Base-by-base conservation (phyloP, 2,329 filamentous ascomycete species). In the Knufia fluminis region DNA sequence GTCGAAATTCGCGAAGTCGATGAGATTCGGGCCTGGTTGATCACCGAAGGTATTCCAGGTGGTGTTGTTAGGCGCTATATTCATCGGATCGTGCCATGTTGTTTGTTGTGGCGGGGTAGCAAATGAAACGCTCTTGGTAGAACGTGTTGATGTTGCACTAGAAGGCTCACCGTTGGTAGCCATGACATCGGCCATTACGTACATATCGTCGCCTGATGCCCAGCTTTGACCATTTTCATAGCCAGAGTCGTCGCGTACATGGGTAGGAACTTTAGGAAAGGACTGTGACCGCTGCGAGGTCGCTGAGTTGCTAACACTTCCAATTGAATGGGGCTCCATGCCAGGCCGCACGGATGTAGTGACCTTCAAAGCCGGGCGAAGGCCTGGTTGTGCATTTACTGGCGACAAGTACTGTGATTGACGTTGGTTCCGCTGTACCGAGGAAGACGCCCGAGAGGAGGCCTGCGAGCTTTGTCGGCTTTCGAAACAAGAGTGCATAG, bases 91-190 rank as follows among this genome's bases (percentile, higher is more conserved):
- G 4, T 36, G 33, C 6, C n/a, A 36, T 16, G 33, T 6, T 14
- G n/a, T 36, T 3, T 45, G 9, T 17, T 45, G 3, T 6, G 42
- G 42, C 24, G 42, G 8, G 3, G 42, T 23, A 32, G n/a, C 24
- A n/a, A 45, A 45, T 16, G 42, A 45, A 16, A 45, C 42, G 17
- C 42, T 45, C 42, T 45, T 45, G 32, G 42, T 45, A 6, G 42
- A 45, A 16, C 24, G 23, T 26, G 42, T 45, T 8, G 42, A 45
- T 7, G 42, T 45, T 16, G 42, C 42, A 19, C 42, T 45, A n/a
- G 42, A 32, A 33, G 42, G 42, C 16, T 45, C 42, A 6, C 3
- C 3, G 17, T 7, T 36, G 9, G 7, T 36, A 16, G 9, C 12
- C 3, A 20, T n/a, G 2, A 17, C 22, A 24, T 14, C 26, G n/a